Percentiles rank a stretch among this genome's conserved stretches.
Evolutionary conservation across 306 rosid species (phyloP).

Genomic region (Biancaea sappan): DNA sequence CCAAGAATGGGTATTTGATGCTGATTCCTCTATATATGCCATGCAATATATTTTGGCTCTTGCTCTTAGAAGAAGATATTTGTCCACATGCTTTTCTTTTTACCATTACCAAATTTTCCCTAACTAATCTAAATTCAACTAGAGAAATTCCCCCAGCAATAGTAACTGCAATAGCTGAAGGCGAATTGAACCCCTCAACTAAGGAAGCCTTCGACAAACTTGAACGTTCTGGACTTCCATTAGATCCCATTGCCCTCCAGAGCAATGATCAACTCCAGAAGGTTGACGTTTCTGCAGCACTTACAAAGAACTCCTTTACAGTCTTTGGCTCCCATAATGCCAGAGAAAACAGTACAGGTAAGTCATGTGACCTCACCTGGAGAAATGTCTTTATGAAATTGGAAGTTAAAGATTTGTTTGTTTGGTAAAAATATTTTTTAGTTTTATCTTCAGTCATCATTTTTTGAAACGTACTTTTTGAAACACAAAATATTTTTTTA

Average conservation of each 20-base stretch:
- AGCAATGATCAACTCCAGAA: constrained; percentile 35
- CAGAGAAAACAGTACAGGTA: constrained; percentile 56
- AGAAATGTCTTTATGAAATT: constrained; percentile 1
- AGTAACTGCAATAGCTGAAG: constrained; percentile 85
- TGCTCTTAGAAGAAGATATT: constrained; percentile 13
- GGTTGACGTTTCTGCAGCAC: constrained; percentile 39
- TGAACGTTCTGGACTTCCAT: constrained; percentile 37
- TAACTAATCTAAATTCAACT: constrained; percentile 42
- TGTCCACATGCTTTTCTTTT: background rate
- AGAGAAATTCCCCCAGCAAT: constrained; percentile 77
- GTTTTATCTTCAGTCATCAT: no score
- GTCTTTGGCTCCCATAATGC: constrained; percentile 47
- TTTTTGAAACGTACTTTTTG: no score
- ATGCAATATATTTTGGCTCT: constrained; percentile 7
- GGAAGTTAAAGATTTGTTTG: no score
- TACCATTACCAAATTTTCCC: constrained; percentile 32
- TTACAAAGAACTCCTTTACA: constrained; percentile 50
- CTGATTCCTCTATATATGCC: background rate
- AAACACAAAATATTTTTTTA: no score
- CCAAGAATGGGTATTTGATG: constrained; percentile 20
- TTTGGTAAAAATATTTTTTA: no score
- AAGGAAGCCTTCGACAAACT: constrained; percentile 69
- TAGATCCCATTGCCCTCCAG: constrained; percentile 36
- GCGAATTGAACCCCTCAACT: constrained; percentile 76
- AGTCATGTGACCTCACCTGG: constrained; percentile 35